phyloP scores from a whole-genome alignment of 1,139 yeast species.

The Wickerhamiella pararugosa region DNA sequence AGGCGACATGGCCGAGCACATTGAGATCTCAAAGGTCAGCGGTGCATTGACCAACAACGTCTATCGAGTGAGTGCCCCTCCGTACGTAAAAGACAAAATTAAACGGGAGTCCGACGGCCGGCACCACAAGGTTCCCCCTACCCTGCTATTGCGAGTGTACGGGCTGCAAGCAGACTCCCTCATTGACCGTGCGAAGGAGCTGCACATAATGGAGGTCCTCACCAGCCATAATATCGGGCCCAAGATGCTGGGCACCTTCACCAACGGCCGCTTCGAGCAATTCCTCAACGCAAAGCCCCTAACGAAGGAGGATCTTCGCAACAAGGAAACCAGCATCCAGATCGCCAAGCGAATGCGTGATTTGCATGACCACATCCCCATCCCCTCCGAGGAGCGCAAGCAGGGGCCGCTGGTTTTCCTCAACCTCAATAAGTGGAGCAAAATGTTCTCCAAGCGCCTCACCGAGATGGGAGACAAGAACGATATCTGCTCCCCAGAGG shows the following conservation, averaged over 20 bases:
- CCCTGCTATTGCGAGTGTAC: slow-evolving; percentile 59
- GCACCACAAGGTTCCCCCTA: slow-evolving; percentile 28
- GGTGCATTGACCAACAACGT: slow-evolving; percentile 93
- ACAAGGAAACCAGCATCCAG: slow-evolving; percentile 62
- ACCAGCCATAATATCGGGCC: slow-evolving; percentile 79
- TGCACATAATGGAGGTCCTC: slow-evolving; percentile 55
- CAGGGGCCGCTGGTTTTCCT: slow-evolving; percentile 58
- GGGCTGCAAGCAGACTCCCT: slow-evolving; percentile 84
- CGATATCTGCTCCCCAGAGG: slow-evolving; percentile 9
- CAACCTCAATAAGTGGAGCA: slow-evolving; percentile 58
- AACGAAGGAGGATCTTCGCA: slow-evolving; percentile 55
- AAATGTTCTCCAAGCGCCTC: slow-evolving; percentile 13
- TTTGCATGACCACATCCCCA: slow-evolving; percentile 64
- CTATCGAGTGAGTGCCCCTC: slow-evolving; percentile 40
- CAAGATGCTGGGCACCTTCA: slow-evolving; percentile 68
- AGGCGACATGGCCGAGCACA: slow-evolving; percentile 23
- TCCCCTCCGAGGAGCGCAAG: slow-evolving; percentile 36
- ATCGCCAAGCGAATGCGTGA: slow-evolving; percentile 96
- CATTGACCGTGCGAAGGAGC: slow-evolving; percentile 74
- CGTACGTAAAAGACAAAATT: slow-evolving; percentile 18
- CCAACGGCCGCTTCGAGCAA: slow-evolving; percentile 87
- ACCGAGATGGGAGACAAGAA: slow-evolving; percentile 14
- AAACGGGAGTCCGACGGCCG: slow-evolving; percentile 20
- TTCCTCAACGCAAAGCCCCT: slow-evolving; percentile 69
- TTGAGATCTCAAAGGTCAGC: slow-evolving; percentile 50